Evolutionary conservation across 805 yeast species (phyloP), one percentile per base, ranked within the genome.

Genomic region (Nadsonia fulvescens): DNA sequence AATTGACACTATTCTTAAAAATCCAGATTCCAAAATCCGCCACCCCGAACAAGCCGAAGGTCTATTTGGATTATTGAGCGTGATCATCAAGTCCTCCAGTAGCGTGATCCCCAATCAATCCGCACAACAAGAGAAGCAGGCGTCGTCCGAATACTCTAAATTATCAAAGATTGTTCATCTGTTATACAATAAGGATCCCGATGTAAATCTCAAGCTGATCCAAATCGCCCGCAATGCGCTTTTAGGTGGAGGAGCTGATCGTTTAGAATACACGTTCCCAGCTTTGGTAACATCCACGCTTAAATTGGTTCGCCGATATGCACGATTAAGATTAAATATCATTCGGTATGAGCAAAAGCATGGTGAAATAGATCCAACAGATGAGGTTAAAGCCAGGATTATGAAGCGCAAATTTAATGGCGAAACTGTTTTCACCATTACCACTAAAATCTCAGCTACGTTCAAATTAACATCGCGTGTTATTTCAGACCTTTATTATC

Each of bases 401-500:
- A n/a, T n/a, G n/a, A n/a, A n/a, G n/a, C n/a, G n/a, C n/a, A 30
- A 39, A 28, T 35, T 30, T 18, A 34, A 37, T 12, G 36, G 27
- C 25, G 44, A 34, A 26, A 37, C 30, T 27, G 35, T 23, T 27
- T 40, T 28, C 18, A n/a, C 24, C 26, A 44, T 28, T 34, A 48
- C 25, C 18, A 61, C 65, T 11, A n/a, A n/a, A n/a, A n/a, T n/a
- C n/a, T n/a, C n/a, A n/a, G 57, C 61, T 22, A 54, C 70, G n/a
- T 76, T 83, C 56, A 79, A 78, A 38, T 77, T 71, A 38, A 51
- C 76, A 6, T 70, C 86, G 7, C 59, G 72, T 15, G 57, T 73
- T 6, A 63, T 75, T 17, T 72, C 68, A 37, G 93, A 79, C 36
- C 49, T 86, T 18, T n/a, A n/a, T n/a, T n/a, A n/a, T n/a, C 38